Base-by-base conservation (phyloP, 2,329 filamentous ascomycete genomes). In the Trichoderma pleuroti region DNA sequence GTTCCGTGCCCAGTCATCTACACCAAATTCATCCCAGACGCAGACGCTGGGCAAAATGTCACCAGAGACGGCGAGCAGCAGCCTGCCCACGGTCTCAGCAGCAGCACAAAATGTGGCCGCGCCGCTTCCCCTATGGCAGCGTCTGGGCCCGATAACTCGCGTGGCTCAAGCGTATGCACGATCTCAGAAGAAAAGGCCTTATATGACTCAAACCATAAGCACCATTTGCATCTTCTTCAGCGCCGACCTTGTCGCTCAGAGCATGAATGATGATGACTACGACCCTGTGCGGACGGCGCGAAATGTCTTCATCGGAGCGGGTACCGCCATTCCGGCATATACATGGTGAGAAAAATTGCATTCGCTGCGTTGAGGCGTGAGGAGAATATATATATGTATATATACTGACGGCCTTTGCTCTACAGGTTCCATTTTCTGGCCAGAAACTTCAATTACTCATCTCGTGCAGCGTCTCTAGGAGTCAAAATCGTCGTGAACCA, bases 401-500 rank as follows among this genome's bases (percentile, higher is more conserved):
- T 28, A 46, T 63, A 24, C 52, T 39, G 18, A 62, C 12, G 11
- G 30, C n/a, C 1, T 36, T 32, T 2, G 4, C 7, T 24, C 21
- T 54, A 56, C 72, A 93, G 91, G 91, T 92, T 93, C 82, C 84
- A 94, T 74, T 97, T 91, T 81, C 87, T 98, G 16, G 91, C 92
- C 54, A 85, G 88, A 71, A 87, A 90, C 81, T 97, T 97, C 86
- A 97, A 97, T 82, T 97, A 93, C 81, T 75, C 88, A 9, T 94
- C 92, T 34, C 91, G 90, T 75, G 75, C 87, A 46, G 80, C 93
- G 62, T 94, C 92, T 3, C 85, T 98, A 36, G 84, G 85, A 34
- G 89, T 89, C 70, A 97, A 97, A 81, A 92, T 97, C 71, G 78
- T 86, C 52, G 86, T 98, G 46, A 96, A 94, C 81, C 94, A 98